A percentile compares a stretch with the other conserved stretches of the same genome.
These are phyloP conservation scores for Curvularia hawaiiensis DNA, from an alignment of 2,329 filamentous ascomycete species.

Conservation along the genomic window DNA sequence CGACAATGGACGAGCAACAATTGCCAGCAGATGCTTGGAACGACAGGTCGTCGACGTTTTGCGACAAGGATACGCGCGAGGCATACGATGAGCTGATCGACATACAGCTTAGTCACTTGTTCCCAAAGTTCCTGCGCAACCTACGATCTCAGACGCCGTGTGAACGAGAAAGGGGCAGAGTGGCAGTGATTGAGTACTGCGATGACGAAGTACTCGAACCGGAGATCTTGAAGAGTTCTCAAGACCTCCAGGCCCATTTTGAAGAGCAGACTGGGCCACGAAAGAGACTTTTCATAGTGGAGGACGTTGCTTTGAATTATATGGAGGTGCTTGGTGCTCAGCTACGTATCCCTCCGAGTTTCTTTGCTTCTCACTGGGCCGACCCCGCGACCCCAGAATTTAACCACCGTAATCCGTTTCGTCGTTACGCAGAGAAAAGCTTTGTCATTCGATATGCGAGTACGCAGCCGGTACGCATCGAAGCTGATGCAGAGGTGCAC, in stretches of 20 bases:
- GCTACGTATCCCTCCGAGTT: slow-evolving; percentile 13
- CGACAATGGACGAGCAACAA: neutral
- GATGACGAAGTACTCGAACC: neutral
- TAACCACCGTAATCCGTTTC: slow-evolving; percentile 16
- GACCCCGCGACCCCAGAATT: slow-evolving; percentile 15
- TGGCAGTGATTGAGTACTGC: slow-evolving; percentile 5
- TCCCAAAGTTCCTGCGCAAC: slow-evolving; percentile 7
- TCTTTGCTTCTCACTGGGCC: slow-evolving; percentile 20
- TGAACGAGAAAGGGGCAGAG: slow-evolving; percentile 7
- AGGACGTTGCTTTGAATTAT: neutral
- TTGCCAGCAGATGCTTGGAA: neutral
- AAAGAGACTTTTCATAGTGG: neutral
- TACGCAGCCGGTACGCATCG: slow-evolving; percentile 10
- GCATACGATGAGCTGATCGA: slow-evolving; percentile 4
- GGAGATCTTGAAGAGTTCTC: neutral
- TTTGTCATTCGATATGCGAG: slow-evolving; percentile 10
- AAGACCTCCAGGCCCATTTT: slow-evolving; percentile 1
- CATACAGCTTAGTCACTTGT: slow-evolving; percentile 1
- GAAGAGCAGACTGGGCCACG: neutral
- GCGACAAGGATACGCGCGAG: slow-evolving; percentile 7
- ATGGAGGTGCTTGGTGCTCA: slow-evolving; percentile 5
- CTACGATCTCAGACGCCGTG: slow-evolving; percentile 1
- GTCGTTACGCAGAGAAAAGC: slow-evolving; percentile 7
- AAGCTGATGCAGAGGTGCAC: slow-evolving; percentile 2
- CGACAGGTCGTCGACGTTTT: slow-evolving; percentile 5